phyloP scores from a whole-genome alignment of 78 protist species.

The Dictyostelium intermedium region DNA sequence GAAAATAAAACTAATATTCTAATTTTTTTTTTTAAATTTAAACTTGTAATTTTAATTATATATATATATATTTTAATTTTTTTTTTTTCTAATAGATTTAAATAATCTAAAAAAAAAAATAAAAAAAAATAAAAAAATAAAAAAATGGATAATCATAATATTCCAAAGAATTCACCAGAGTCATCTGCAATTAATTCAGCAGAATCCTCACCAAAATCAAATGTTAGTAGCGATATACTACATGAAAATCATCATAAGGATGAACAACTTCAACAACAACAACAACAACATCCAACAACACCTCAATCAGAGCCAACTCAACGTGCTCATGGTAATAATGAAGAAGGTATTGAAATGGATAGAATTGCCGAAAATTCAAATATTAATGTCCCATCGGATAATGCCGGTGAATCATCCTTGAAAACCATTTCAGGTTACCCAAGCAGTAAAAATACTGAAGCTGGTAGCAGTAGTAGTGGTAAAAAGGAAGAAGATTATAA shows the following conservation, averaged over 20 bases:
- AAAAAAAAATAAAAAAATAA: not conserved
- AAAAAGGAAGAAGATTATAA: conserved; percentile 18
- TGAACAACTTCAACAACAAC: not conserved
- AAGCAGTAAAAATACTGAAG: not conserved
- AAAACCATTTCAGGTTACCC: conserved; percentile 64
- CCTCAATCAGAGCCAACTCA: not conserved
- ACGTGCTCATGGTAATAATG: not conserved
- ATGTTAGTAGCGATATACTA: not conserved
- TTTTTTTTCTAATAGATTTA: not conserved
- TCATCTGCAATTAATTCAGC: not conserved
- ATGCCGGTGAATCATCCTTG: conserved; percentile 3
- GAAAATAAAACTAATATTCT: not conserved
- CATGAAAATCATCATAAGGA: not conserved
- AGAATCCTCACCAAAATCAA: not conserved
- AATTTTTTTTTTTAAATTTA: not conserved
- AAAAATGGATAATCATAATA: not conserved
- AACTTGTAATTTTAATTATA: not conserved
- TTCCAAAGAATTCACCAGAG: not conserved
- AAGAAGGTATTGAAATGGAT: not conserved
- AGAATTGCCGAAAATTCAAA: conserved; percentile 1
- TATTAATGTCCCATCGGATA: conserved; percentile 3
- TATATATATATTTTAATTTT: not conserved
- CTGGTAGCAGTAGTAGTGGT: not conserved
- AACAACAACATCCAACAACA: not conserved
- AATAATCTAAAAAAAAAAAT: not conserved